Evolutionary conservation across 495 filamentous ascomycete genomes (phyloP).

Genomic region (Neurospora discreta): DNA sequence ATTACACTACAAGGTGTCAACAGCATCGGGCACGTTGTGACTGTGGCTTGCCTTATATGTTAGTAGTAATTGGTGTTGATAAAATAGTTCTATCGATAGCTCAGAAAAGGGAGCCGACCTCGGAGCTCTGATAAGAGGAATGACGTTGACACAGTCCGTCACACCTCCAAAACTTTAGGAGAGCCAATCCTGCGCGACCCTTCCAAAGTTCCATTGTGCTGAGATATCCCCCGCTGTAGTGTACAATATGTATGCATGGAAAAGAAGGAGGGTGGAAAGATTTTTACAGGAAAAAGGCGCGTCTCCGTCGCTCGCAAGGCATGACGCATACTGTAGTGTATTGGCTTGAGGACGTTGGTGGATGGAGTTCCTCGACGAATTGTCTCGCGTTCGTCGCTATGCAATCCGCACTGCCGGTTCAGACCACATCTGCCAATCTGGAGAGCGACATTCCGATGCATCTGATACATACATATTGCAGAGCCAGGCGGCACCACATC

Average conservation of each 20-base stretch:
- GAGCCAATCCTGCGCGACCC: neutral
- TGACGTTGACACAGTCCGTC: neutral
- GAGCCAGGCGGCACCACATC: neutral
- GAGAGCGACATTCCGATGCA: neutral
- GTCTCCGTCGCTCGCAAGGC: neutral
- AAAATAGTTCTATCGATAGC: neutral
- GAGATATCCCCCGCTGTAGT: neutral
- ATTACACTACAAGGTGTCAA: neutral
- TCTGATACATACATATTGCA: neutral
- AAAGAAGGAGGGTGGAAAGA: neutral
- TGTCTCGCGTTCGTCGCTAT: neutral
- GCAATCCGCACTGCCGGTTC: neutral
- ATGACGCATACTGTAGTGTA: neutral
- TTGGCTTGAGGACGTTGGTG: neutral
- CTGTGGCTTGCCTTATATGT: neutral
- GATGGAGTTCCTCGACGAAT: neutral
- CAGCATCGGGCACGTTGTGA: neutral
- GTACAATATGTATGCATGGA: neutral
- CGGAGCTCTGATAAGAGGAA: neutral
- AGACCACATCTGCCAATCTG: neutral
- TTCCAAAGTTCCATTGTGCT: neutral
- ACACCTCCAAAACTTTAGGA: neutral
- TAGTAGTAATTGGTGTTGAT: neutral
- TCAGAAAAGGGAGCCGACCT: neutral
- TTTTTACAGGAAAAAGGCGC: neutral